Percentiles rank a stretch among this genome's conserved stretches.
These are phyloP conservation scores for Lippia alba DNA, from an alignment of 305 asterid species.

Conservation along the genomic window DNA sequence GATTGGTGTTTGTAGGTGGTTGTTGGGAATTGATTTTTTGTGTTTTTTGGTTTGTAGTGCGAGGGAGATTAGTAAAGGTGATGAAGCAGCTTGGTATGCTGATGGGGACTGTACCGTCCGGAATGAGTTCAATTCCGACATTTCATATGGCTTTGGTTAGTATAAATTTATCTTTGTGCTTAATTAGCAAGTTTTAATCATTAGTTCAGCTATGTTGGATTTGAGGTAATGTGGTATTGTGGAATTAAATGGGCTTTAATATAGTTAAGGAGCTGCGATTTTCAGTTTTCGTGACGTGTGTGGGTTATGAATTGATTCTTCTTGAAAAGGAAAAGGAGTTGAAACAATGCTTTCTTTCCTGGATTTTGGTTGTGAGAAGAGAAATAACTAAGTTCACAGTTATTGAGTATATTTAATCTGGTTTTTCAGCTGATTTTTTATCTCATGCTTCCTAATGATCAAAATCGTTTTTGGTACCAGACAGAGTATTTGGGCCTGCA, in stretches of 20 bases:
- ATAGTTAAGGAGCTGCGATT: neutral
- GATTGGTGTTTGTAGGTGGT: neutral
- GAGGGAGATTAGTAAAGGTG: constrained; percentile 83
- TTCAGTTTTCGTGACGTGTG: constrained; percentile 18
- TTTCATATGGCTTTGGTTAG: constrained; percentile 69
- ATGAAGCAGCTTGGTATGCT: constrained; percentile 88
- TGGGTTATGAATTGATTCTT: constrained; percentile 21
- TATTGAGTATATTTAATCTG: neutral
- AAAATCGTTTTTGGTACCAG: constrained; percentile 46
- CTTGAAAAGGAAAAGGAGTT: constrained; percentile 3
- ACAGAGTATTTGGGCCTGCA: constrained; percentile 97
- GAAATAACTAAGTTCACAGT: neutral
- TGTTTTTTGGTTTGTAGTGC: constrained; percentile 46
- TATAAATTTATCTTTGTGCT: too few species aligned
- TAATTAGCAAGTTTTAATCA: constrained; percentile 13
- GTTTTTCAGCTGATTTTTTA: constrained; percentile 20
- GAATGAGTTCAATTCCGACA: constrained; percentile 68
- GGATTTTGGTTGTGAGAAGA: constrained; percentile 15
- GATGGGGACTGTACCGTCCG: constrained; percentile 79
- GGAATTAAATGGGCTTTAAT: constrained; percentile 1
- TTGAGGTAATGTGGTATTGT: constrained; percentile 21
- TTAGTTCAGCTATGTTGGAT: neutral
- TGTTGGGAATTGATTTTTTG: neutral
- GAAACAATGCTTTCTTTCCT: constrained; percentile 1
- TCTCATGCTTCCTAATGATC: constrained; percentile 21